A percentile compares a stretch with the other conserved stretches of the same genome.
phyloP scores from a whole-genome alignment of 768 basidiomycete genomes.

The Gloeostereum incarnatum region DNA sequence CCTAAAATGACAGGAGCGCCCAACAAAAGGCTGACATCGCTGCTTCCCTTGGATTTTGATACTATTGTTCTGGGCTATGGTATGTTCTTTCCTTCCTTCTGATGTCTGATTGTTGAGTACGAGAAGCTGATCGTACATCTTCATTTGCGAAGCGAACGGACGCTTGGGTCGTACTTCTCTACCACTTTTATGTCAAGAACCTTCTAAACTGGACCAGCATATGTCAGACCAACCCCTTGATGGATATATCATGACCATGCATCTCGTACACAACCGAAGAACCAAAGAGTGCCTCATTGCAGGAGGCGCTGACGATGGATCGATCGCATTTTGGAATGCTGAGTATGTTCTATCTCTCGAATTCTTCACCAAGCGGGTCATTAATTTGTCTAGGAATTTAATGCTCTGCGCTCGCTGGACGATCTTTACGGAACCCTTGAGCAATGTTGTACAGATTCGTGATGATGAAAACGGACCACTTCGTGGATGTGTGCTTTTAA shows the following conservation, averaged over 20 bases:
- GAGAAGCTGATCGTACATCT: constrained; percentile 7
- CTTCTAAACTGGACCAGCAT: constrained; percentile 12
- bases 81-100: constrained; percentile 20
- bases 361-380: neutral
- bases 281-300: constrained; percentile 57
- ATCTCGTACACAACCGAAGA: constrained; percentile 44
- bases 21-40: constrained; percentile 21
- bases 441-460: constrained; percentile 45
- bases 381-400: constrained; percentile 15
- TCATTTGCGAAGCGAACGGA: constrained; percentile 51
- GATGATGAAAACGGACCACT: constrained; percentile 46
- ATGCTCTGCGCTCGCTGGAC: constrained; percentile 64
- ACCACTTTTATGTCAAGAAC: constrained; percentile 22
- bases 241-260: constrained; percentile 40
- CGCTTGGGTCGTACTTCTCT: constrained; percentile 36
- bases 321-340: constrained; percentile 63
- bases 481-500: constrained; percentile 59
- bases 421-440: constrained; percentile 59
- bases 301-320: constrained; percentile 74
- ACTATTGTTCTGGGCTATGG: constrained; percentile 56
- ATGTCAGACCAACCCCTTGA: constrained; percentile 37
- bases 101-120: constrained; percentile 11
- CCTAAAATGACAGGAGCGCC: neutral
- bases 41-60: constrained; percentile 50
- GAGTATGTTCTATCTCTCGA: constrained; percentile 36